Base-by-base conservation (phyloP, 305 asterid genomes). In the Fraxinus dipetala region DNA sequence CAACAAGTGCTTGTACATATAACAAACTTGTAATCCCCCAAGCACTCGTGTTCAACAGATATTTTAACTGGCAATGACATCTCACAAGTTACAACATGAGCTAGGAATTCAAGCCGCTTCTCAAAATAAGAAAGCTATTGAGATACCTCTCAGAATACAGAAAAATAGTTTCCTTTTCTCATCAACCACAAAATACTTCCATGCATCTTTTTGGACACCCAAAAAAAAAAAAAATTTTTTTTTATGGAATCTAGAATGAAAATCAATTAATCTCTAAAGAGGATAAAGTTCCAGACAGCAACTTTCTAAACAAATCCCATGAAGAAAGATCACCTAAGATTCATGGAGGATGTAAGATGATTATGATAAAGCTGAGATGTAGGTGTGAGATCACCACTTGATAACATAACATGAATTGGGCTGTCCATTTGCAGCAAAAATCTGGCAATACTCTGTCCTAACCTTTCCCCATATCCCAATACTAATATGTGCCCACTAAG, bases 321-420 rank as follows among this genome's bases (percentile, higher is more conserved):
- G 65, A 54, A n/a, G n/a, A 13, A 48, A 48, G 10, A 56, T 56
- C 28, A 56, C 28, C 13, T 26, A 6, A 20, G 69, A 59, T 59
- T 20, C 69, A 59, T 0, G 13, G 22, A 35, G 36, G 34, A 18
- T 59, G 73, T 77, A 28, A 30, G 31, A 54, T 9, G 31, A 59
- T 78, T 72, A 78, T 11, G 35, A 61, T 22, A 26, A 26, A 61
- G 26, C 72, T 75, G 24, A 20, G 59, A 51, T 10, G 32, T 28
- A 77, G 31, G 32, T 65, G 75, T 76, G 48, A 78, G 63, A 82
- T 83, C 59, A 80, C 70, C 31, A 70, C 35, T 40, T 76, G 76
- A 80, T 63, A 59, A 28, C 51, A 35, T 3, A 43, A 45, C 45
- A 63, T 40, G 40, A 83, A 70, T 56, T 35, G 8, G 48, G 34